These are phyloP conservation scores for Fraxinus nigra DNA, from an alignment of 305 asterid genomes.

Conservation along the genomic window DNA sequence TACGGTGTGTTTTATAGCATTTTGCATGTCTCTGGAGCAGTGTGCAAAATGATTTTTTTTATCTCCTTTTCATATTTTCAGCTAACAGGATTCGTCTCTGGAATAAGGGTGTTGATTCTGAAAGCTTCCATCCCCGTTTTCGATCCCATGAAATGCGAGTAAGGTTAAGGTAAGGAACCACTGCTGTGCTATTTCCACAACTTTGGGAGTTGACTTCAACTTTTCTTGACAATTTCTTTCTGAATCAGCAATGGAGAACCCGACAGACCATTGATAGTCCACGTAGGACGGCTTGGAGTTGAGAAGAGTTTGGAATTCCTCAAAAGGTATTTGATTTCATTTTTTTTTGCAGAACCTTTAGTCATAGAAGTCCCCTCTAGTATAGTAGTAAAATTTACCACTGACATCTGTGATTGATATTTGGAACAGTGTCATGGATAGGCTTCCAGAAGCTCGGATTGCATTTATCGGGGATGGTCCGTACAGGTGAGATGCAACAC, in stretches of 20 bases:
- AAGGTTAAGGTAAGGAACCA: constrained; percentile 54
- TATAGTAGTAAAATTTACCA: background rate
- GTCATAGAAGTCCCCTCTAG: background rate
- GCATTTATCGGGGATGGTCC: constrained; percentile 98
- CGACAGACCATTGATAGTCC: constrained; percentile 81
- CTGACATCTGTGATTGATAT: background rate
- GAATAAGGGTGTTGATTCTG: constrained; percentile 98
- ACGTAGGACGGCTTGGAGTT: constrained; percentile 91
- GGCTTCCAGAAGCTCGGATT: constrained; percentile 80
- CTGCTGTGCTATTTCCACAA: constrained; percentile 6
- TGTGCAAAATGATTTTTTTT: background rate
- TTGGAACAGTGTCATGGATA: constrained; percentile 73
- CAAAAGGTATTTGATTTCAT: constrained; percentile 46
- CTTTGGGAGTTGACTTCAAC: background rate
- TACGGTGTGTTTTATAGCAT: background rate
- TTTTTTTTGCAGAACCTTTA: background rate
- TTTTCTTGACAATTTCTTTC: constrained; percentile 21
- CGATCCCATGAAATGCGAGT: constrained; percentile 75
- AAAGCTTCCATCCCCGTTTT: constrained; percentile 79
- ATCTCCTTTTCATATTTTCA: constrained; percentile 27
- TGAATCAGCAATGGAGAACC: constrained; percentile 75
- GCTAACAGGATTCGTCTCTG: constrained; percentile 82
- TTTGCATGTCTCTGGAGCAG: background rate
- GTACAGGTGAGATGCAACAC: constrained; percentile 59
- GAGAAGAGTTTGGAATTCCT: constrained; percentile 96